Base-by-base conservation (phyloP, 805 yeast species). In the Schwanniomyces yamadae region DNA sequence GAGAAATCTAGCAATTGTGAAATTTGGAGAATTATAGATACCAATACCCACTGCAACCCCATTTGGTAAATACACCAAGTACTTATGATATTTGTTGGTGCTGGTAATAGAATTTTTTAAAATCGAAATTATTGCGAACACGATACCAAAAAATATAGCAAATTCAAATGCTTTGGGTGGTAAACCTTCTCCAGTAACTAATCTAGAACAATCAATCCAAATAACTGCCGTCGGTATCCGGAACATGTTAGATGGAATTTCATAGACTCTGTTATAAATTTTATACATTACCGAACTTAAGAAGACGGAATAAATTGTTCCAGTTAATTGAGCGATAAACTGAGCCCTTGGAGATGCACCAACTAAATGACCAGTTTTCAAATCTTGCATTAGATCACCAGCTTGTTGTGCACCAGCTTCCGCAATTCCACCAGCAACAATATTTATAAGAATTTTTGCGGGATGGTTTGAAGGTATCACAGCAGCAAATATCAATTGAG, bases 321-420 rank as follows among this genome's bases (percentile, higher is more conserved):
- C 99, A 26, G 89, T 75, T 10, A 89, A 46, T 61, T 93, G 98
- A 0, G 97, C 98, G 14, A 79, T 55, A 49, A 93, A 90, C 60
- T 93, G 99, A 3, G 95, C 95, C 42, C 73, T 76, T 12, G 96
- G 96, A 0, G 95, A 84, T 0, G 98, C 97, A 11, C 95, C 95
- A 2, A 91, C 53, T 35, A 91, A 60, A 59, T 86, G 91, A 0
- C 98, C 98, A 0, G 99, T 90, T 57, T 93, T 93, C 48, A 91
- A 69, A 62, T 93, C 98, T 65, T 91, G 99, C 95, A 93, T 86
- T 54, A 91, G 69, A 61, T 91, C 99, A 20, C 99, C 98, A 2
- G 98, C 97, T 62, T 91, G 99, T 63, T 93, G 98, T 2, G 99
- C 96, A 6, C 98, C 98, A 0, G 98, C 97, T 63, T 91, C 99